A percentile compares a stretch with the other conserved stretches of the same genome.
Conservation (phyloP, 495 filamentous ascomycete genomes). For the Halenospora varia region DNA sequence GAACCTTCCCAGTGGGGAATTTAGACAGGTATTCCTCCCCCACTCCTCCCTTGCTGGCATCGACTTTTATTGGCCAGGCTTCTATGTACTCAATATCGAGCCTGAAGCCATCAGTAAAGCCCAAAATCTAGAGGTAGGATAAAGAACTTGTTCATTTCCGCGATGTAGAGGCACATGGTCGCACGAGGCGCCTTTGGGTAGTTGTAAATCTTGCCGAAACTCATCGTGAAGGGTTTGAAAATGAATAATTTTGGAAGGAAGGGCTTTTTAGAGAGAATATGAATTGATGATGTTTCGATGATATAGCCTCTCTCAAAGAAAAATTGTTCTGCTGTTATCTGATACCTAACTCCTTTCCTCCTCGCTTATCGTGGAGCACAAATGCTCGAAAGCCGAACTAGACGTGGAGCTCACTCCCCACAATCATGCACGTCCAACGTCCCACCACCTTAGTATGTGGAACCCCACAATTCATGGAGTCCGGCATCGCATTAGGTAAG, state of each 20-base stretch:
- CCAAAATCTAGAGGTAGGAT: background rate
- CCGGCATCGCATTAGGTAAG: too few relatives aligned
- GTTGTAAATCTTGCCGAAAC: background rate
- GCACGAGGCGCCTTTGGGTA: background rate
- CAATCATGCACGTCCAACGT: too few relatives aligned
- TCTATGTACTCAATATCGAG: background rate
- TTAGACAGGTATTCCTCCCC: background rate
- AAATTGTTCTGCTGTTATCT: background rate
- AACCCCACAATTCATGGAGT: too few relatives aligned
- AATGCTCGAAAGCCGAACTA: too few relatives aligned
- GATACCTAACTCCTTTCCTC: too few relatives aligned
- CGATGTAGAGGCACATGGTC: background rate
- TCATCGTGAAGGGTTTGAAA: background rate
- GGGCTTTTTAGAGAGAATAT: too few relatives aligned
- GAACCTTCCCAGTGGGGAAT: background rate
- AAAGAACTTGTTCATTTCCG: background rate
- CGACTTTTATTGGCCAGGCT: background rate
- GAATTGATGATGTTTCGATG: too few relatives aligned
- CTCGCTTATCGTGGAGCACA: too few relatives aligned
- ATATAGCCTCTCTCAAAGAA: too few relatives aligned
- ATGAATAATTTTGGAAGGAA: background rate
- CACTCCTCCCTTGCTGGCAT: background rate
- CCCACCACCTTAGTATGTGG: too few relatives aligned
- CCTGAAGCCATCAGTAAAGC: too few relatives aligned
- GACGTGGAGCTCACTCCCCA: too few relatives aligned